phyloP scores from a whole-genome alignment of 176 grass and related monocot species.

The Lolium perenne region DNA sequence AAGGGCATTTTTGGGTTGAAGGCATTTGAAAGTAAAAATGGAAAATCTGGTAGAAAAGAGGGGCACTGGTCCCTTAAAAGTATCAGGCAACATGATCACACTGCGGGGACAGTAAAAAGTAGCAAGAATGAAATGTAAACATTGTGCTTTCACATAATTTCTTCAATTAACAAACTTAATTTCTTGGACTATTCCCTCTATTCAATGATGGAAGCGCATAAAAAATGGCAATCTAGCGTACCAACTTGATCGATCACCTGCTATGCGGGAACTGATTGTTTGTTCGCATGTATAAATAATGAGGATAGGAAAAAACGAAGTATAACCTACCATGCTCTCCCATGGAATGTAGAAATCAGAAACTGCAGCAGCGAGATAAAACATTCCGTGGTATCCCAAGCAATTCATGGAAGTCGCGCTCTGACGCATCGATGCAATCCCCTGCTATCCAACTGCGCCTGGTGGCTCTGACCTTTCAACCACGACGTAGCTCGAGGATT shows the following conservation, averaged over 20 bases:
- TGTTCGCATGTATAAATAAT: constrained; percentile 9
- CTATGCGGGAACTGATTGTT: background rate
- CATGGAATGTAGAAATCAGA: constrained; percentile 98
- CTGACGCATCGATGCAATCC: no score
- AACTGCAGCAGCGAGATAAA: constrained; percentile 87
- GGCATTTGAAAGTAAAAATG: background rate
- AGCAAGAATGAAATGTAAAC: background rate
- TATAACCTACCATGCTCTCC: constrained; percentile 80
- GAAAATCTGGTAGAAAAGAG: background rate
- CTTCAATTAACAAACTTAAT: background rate
- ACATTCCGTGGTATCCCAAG: constrained; percentile 64
- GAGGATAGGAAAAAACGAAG: background rate
- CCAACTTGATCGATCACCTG: background rate
- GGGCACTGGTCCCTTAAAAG: background rate
- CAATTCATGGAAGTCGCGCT: constrained; percentile 66
- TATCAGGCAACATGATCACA: background rate
- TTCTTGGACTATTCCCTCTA: background rate
- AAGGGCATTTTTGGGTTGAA: background rate
- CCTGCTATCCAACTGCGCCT: no score
- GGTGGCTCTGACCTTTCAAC: no score
- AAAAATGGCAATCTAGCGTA: background rate
- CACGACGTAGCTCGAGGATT: no score
- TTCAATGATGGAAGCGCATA: background rate
- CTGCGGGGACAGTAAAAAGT: background rate
- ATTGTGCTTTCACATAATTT: background rate